Base-by-base conservation (phyloP, 2,329 filamentous ascomycete genomes). In the Colletotrichum trifolii region DNA sequence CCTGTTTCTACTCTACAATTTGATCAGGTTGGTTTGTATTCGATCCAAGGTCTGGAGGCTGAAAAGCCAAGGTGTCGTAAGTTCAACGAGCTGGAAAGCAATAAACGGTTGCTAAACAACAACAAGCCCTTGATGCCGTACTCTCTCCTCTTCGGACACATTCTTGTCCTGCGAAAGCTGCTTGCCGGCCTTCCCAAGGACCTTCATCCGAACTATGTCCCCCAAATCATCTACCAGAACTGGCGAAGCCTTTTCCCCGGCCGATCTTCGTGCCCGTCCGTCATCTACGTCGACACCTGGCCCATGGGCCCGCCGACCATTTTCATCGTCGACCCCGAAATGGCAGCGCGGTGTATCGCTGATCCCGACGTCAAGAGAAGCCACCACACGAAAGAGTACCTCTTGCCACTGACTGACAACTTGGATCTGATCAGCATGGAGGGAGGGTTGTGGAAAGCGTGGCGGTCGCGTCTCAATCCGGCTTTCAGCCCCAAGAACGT, bases 401-500 rank as follows among this genome's bases (percentile, higher is more conserved):
- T 74, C 8, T 55, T 58, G 8, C 77, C 76, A 2, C 59, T 79
- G 8, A 77, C 76, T 2, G 68, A 69, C 33, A 72, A 70, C 12
- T 49, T 70, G 3, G 78, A 80, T 54, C 64, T 80, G 1, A 60
- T 75, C 3, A 72, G 71, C 6, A 70, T 71, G 45, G 74, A 78
- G 8, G 77, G 76, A 2, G 63, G 52, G 4, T 63, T 66, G 34
- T 75, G 72, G 60, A 69, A 71, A 36, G 38, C 71, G 8, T 79
- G 76, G 73, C 75, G 54, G 60, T 68, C 68, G 36, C 58, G 73
- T 17, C 74, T 80, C 36, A 79, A 72, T 33, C 77, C 75, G 1
- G 76, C 73, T 2, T 81, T 81, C 64, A 78, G 76, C 50, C 68
- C 72, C 17, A 72, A 76, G 54, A 79, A 77, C 50, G 61, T 80